phyloP scores from a whole-genome alignment of 169 alveolate genomes.

The Plasmodium gonderi region DNA sequence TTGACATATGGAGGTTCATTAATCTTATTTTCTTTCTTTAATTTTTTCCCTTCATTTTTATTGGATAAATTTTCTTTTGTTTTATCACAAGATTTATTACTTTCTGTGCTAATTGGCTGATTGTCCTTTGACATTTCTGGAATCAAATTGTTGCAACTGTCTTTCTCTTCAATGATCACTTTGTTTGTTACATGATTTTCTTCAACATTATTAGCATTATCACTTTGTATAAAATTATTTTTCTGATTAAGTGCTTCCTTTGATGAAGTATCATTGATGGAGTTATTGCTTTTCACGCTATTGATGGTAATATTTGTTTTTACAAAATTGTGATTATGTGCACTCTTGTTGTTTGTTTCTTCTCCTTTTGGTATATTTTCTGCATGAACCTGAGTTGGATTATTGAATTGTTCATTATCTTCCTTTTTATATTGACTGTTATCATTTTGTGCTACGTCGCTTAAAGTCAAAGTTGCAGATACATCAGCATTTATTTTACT shows the following conservation, averaged over 20 bases:
- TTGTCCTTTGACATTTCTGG: neutral
- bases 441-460: neutral
- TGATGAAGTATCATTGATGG: neutral
- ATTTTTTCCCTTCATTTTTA: neutral
- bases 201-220: neutral
- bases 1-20: conserved; percentile 78
- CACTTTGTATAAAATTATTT: neutral
- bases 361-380: neutral
- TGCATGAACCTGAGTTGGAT: neutral
- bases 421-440: conserved; percentile 32
- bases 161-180: neutral
- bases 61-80: neutral
- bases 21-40: conserved; percentile 23
- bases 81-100: no score
- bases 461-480: neutral
- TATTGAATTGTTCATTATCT: conserved; percentile 28
- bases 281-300: neutral
- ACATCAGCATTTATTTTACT: neutral
- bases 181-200: neutral
- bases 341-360: neutral
- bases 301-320: neutral
- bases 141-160: neutral
- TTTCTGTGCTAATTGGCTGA: neutral
- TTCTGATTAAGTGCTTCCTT: neutral
- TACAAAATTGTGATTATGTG: neutral